Conservation (phyloP, 2,329 filamentous ascomycete genomes). For the Ceratocystis smalleyi region DNA sequence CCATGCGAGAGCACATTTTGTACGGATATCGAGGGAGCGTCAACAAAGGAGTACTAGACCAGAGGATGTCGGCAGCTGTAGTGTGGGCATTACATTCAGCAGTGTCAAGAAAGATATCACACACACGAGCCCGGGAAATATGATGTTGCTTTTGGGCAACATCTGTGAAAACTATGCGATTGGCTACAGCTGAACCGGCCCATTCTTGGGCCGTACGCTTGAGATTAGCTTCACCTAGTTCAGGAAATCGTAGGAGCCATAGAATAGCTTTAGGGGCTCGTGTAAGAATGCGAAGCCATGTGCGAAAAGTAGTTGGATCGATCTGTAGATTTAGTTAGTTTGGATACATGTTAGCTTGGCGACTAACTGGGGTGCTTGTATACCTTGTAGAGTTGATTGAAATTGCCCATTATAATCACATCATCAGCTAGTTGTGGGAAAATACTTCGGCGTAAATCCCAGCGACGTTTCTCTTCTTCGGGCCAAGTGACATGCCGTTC, state of each 20-base stretch:
- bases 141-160: conserved; percentile 90
- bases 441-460: conserved; percentile 83
- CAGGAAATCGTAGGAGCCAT: conserved; percentile 94
- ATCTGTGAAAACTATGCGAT: conserved; percentile 83
- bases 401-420: conserved; percentile 84
- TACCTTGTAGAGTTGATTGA: conserved; percentile 98
- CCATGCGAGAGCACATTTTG: conserved; percentile 99
- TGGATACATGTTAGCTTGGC: not conserved
- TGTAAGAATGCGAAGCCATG: conserved; percentile 82
- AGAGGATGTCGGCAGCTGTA: conserved; percentile 87
- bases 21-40: conserved; percentile 85
- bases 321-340: conserved; percentile 43
- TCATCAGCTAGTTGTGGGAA: conserved; percentile 75
- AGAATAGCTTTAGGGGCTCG: conserved; percentile 74
- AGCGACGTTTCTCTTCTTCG: conserved; percentile 64
- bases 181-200: conserved; percentile 73
- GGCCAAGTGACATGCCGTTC: conserved; percentile 61
- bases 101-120: conserved; percentile 90
- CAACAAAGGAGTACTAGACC: conserved; percentile 85
- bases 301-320: conserved; percentile 88
- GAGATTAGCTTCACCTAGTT: conserved; percentile 77
- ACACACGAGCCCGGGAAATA: conserved; percentile 78
- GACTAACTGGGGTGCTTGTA: conserved; percentile 18
- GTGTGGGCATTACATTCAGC: conserved; percentile 98
- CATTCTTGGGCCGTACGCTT: conserved; percentile 64